A percentile compares a stretch with the other conserved stretches of the same genome.
Evolutionary conservation across 495 filamentous ascomycete species (phyloP).

Genomic region (Neurospora sublineolata): DNA sequence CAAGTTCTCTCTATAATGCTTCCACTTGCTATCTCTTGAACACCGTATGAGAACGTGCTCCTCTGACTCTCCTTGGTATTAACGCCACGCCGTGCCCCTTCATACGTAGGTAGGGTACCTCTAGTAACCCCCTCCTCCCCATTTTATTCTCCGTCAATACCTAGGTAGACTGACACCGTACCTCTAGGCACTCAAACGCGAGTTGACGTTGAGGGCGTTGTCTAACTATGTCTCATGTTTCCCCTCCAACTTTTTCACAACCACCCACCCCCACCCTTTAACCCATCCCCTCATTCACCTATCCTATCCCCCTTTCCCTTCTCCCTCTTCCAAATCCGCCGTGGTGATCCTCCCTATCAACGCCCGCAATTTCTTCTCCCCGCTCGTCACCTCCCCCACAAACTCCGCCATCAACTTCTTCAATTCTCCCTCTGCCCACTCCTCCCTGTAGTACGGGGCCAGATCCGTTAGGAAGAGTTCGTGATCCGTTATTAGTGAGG

Average conservation of each 20-base stretch:
- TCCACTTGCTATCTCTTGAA: neutral
- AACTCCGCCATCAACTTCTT: neutral
- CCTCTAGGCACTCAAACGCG: too few relatives aligned
- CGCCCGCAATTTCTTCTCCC: neutral
- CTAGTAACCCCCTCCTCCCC: too few relatives aligned
- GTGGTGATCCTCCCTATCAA: neutral
- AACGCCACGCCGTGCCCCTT: neutral
- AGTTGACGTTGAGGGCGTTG: too few relatives aligned
- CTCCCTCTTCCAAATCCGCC: neutral
- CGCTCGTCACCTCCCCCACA: neutral
- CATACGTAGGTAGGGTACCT: too few relatives aligned
- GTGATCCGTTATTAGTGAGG: neutral
- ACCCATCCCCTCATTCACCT: too few relatives aligned
- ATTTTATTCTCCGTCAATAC: neutral
- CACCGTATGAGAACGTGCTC: neutral
- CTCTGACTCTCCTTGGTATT: too few relatives aligned
- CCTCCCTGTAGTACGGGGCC: neutral
- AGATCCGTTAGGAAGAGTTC: neutral
- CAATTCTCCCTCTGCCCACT: neutral
- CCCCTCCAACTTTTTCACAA: too few relatives aligned
- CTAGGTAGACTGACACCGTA: too few relatives aligned
- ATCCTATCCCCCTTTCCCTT: neutral
- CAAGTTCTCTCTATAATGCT: neutral
- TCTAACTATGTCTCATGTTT: too few relatives aligned
- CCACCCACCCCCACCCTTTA: too few relatives aligned